These are phyloP conservation scores for Blastobotrys ciferrii DNA, from an alignment of 1,139 yeast genomes.

Conservation along the genomic window DNA sequence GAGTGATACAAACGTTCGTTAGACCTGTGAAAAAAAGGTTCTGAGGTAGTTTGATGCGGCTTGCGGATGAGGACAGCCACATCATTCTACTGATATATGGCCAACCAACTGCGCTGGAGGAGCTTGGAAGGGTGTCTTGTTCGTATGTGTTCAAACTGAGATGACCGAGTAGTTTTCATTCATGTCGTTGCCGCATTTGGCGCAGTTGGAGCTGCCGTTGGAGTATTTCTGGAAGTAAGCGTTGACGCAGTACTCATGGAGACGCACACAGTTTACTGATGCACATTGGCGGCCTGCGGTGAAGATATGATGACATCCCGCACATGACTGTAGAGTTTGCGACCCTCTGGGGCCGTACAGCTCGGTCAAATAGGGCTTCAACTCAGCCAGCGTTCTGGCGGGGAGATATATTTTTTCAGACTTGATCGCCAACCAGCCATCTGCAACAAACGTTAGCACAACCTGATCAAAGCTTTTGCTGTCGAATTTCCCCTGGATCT, in stretches of 20 bases:
- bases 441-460: constrained; percentile 10
- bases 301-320: constrained; percentile 55
- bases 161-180: constrained; percentile 10
- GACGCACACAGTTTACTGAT: constrained; percentile 40
- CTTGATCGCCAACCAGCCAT: constrained; percentile 37
- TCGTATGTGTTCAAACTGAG: too few species aligned
- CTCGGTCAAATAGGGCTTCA: constrained; percentile 36
- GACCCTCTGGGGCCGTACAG: constrained; percentile 41
- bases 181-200: constrained; percentile 20
- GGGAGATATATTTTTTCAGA: constrained; percentile 38
- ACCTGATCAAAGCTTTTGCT: not conserved
- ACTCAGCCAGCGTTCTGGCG: constrained; percentile 28
- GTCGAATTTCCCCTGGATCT: not conserved
- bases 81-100: too few species aligned
- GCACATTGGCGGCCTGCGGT: constrained; percentile 52
- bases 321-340: constrained; percentile 49
- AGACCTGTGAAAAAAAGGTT: too few species aligned
- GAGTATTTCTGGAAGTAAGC: constrained; percentile 33
- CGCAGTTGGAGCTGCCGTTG: constrained; percentile 18
- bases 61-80: too few species aligned
- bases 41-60: too few species aligned
- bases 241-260: constrained; percentile 50
- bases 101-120: not conserved
- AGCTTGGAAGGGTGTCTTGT: not conserved
- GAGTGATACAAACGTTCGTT: too few species aligned